phyloP scores from a whole-genome alignment of 2,329 filamentous ascomycete genomes.

The Plectosphaerella plurivora region DNA sequence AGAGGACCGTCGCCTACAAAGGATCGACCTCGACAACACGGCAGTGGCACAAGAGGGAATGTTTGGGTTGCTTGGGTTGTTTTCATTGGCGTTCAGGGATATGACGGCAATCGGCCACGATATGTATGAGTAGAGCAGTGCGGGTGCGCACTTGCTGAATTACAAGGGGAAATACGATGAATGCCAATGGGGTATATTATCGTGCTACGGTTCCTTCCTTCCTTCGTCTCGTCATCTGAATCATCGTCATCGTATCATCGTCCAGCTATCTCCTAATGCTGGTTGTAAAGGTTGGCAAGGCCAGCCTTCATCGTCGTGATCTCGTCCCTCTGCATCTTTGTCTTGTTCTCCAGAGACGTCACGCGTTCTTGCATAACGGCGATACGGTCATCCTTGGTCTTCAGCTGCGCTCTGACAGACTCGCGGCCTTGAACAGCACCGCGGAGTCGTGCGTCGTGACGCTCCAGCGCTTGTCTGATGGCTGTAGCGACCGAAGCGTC shows the following conservation, averaged over 20 bases:
- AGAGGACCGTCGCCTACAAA: no score
- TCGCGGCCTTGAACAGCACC: constrained; percentile 64
- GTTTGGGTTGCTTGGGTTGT: no score
- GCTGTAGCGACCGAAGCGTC: constrained; percentile 26
- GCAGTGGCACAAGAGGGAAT: no score
- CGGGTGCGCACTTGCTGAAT: background rate
- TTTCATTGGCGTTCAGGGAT: no score
- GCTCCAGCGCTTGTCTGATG: constrained; percentile 43
- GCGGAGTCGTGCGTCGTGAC: constrained; percentile 51
- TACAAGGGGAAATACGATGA: background rate
- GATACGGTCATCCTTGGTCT: constrained; percentile 52
- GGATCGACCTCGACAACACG: no score
- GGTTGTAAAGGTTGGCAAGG: constrained; percentile 26
- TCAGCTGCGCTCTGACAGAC: constrained; percentile 56
- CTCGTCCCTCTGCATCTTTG: constrained; percentile 22
- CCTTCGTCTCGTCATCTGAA: background rate
- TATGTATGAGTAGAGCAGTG: background rate
- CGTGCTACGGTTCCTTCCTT: background rate
- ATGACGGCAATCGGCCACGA: no score
- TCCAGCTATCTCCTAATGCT: constrained; percentile 8
- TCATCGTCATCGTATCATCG: background rate
- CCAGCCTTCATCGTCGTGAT: constrained; percentile 31
- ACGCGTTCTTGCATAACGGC: constrained; percentile 30
- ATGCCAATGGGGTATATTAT: no score
- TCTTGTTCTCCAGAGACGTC: constrained; percentile 32